Evolutionary conservation across 768 basidiomycete genomes (phyloP).

Genomic region (Mycena leptocephala): DNA sequence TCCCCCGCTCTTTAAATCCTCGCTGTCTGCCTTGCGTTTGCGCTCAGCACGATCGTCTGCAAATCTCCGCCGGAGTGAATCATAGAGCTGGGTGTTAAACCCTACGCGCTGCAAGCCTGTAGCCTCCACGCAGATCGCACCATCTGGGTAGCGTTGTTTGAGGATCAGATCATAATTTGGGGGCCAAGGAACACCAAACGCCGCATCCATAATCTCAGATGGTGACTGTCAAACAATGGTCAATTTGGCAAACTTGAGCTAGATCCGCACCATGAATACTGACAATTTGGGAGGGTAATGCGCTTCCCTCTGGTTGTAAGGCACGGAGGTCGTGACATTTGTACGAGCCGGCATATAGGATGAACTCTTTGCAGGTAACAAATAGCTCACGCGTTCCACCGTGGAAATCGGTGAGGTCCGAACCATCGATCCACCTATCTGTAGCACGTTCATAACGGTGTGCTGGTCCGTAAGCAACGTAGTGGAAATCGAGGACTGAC

Average conservation of each 20-base stretch:
- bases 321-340: slow-evolving; percentile 7
- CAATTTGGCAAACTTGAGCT: not conserved
- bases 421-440: not conserved
- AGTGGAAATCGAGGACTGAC: not conserved
- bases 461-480: not conserved
- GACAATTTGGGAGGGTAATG: not conserved
- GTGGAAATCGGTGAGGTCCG: not conserved
- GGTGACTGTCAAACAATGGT: not conserved
- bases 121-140: not conserved
- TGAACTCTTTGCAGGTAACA: not conserved
- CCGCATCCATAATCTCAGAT: not conserved
- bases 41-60: too few relatives aligned
- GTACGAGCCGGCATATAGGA: not conserved
- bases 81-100: not conserved
- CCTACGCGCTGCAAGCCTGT: not conserved
- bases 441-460: not conserved
- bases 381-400: slow-evolving; percentile 12
- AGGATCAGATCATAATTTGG: not conserved
- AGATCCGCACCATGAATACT: not conserved
- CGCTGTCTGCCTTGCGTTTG: too few relatives aligned
- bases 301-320: not conserved
- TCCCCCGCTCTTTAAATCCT: too few relatives aligned
- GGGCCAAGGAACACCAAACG: not conserved
- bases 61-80: not conserved
- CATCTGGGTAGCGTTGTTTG: not conserved